These are phyloP conservation scores for Apiotrichum siamense DNA, from an alignment of 1,284 basidiomycete genomes.

Conservation along the genomic window DNA sequence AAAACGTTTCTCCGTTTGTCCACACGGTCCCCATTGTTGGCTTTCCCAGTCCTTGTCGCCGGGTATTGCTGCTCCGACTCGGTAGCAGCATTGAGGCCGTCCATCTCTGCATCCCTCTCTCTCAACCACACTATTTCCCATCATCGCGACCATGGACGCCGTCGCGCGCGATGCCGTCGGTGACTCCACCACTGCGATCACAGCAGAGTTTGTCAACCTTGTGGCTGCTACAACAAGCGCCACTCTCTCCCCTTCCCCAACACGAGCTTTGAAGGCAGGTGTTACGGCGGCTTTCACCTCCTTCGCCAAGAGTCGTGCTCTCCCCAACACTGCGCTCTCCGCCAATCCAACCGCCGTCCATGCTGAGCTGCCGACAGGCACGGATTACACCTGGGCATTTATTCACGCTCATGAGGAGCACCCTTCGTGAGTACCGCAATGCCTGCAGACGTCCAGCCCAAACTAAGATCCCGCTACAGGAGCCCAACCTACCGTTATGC, in stretches of 20 bases:
- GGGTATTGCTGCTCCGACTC: no score
- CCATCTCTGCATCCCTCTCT: neutral
- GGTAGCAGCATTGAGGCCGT: no score
- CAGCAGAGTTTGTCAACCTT: neutral
- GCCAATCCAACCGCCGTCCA: no score
- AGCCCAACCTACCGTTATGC: slow-evolving; percentile 38
- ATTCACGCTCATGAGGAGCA: neutral
- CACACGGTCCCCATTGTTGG: no score
- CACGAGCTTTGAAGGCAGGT: neutral
- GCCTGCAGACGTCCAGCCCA: neutral
- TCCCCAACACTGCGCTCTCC: neutral
- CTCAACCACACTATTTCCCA: neutral
- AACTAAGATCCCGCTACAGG: neutral
- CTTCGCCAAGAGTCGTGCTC: neutral
- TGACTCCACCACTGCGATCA: neutral
- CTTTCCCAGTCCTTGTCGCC: no score
- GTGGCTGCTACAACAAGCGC: neutral
- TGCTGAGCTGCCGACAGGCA: neutral
- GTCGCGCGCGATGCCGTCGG: neutral
- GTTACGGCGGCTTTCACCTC: no score
- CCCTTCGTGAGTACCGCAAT: neutral
- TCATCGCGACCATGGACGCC: neutral
- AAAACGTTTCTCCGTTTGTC: no score
- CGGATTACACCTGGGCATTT: neutral
- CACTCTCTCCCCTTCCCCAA: neutral